phyloP scores from a whole-genome alignment of 179 eudicot species.

The Silene noctiflora region DNA sequence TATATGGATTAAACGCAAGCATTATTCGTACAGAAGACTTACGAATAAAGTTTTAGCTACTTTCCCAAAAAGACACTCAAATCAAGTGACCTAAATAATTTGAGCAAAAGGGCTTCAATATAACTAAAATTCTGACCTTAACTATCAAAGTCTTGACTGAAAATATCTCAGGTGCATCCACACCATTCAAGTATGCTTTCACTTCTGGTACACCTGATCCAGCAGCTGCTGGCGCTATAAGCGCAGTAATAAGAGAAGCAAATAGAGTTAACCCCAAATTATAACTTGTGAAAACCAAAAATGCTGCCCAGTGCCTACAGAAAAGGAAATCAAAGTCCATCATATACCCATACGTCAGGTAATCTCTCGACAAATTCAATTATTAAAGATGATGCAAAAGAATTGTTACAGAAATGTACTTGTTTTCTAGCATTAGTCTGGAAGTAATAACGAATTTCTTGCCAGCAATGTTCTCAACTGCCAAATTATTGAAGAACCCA shows the following conservation, averaged over 20 bases:
- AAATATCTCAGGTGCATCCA: slow-evolving; percentile 80
- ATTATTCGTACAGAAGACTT: background rate
- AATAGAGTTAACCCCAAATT: slow-evolving; percentile 72
- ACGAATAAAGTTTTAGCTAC: background rate
- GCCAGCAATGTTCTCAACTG: slow-evolving; percentile 84
- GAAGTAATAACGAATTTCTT: slow-evolving; percentile 79
- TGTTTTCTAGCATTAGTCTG: slow-evolving; percentile 55
- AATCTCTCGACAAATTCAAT: background rate
- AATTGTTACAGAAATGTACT: slow-evolving; percentile 26
- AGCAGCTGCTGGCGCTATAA: slow-evolving; percentile 81
- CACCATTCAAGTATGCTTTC: slow-evolving; percentile 91
- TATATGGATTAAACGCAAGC: background rate
- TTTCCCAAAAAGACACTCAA: background rate
- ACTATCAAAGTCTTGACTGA: slow-evolving; percentile 64
- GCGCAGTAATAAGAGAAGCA: slow-evolving; percentile 63
- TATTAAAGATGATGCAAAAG: background rate
- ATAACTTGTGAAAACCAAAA: slow-evolving; percentile 56
- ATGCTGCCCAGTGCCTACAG: slow-evolving; percentile 56
- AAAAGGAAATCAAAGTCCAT: background rate
- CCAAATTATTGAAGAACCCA: slow-evolving; percentile 71
- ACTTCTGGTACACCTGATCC: slow-evolving; percentile 99
- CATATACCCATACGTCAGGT: background rate
- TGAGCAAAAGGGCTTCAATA: background rate
- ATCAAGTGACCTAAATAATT: slow-evolving; percentile 5
- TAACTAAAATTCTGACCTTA: slow-evolving; percentile 47